Percentiles rank a stretch among this genome's conserved stretches.
phyloP scores from a whole-genome alignment of 2,329 filamentous ascomycete species.

The Akanthomyces muscarius region DNA sequence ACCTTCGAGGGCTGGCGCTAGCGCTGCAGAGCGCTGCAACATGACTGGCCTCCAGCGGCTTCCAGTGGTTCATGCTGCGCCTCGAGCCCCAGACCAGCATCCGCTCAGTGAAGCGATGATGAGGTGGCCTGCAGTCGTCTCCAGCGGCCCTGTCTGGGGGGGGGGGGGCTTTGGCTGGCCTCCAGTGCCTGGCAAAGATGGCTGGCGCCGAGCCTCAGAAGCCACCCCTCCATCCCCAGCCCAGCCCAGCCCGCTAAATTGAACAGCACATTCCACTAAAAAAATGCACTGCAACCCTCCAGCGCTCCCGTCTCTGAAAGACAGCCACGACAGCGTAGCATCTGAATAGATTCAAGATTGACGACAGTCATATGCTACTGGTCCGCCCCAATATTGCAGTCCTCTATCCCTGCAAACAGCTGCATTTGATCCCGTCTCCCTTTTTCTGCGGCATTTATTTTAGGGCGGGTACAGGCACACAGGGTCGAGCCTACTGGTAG shows the following conservation, averaged over 20 bases:
- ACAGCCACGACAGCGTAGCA: too few relatives aligned
- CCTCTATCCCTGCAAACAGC: too few relatives aligned
- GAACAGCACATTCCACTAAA: neutral
- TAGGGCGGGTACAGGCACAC: neutral
- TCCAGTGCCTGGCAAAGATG: too few relatives aligned
- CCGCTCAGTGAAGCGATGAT: neutral
- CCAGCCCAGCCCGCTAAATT: neutral
- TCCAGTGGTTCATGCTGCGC: neutral
- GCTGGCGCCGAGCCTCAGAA: too few relatives aligned
- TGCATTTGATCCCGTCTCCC: neutral
- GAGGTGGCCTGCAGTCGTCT: neutral
- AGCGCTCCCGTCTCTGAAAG: neutral
- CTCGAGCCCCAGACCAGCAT: neutral
- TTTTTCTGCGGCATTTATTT: conserved; percentile 11
- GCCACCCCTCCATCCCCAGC: too few relatives aligned
- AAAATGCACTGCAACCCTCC: neutral
- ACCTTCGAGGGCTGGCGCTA: neutral
- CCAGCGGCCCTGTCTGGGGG: neutral
- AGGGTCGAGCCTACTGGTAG: neutral
- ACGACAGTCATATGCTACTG: neutral
- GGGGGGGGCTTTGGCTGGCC: too few relatives aligned
- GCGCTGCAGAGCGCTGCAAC: neutral
- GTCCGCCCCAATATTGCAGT: too few relatives aligned
- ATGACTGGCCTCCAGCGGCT: neutral
- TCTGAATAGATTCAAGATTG: neutral